These are phyloP conservation scores for Fusarium sp. DNA, from an alignment of 2,329 filamentous ascomycete genomes.

Conservation along the genomic window DNA sequence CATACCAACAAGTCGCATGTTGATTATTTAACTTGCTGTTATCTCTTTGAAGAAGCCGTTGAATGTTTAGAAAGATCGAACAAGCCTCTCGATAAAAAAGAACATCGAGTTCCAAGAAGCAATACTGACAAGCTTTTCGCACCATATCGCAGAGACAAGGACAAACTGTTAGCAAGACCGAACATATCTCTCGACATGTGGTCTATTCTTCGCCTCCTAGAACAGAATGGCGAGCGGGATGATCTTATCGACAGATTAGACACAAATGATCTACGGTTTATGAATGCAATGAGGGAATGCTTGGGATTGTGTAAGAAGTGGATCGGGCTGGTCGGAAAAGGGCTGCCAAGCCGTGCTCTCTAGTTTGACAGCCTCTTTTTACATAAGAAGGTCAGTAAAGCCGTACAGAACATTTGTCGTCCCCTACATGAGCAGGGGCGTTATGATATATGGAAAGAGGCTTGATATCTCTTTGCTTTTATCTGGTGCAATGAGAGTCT, in stretches of 20 bases:
- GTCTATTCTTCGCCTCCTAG: neutral
- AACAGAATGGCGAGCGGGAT: too few relatives aligned
- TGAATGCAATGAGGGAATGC: fast-evolving
- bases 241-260: fast-evolving
- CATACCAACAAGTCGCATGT: neutral
- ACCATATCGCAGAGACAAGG: fast-evolving
- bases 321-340: fast-evolving
- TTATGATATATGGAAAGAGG: neutral
- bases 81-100: fast-evolving
- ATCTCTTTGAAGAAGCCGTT: neutral
- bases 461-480: neutral
- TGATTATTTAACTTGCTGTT: neutral
- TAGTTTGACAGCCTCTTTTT: neutral
- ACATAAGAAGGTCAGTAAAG: fast-evolving
- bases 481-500: neutral
- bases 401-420: fast-evolving
- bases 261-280: fast-evolving
- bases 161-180: neutral
- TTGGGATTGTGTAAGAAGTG: fast-evolving
- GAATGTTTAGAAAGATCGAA: fast-evolving
- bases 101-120: fast-evolving
- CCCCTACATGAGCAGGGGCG: fast-evolving
- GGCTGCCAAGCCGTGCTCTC: fast-evolving
- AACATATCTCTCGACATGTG: fast-evolving
- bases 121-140: fast-evolving